phyloP scores from a whole-genome alignment of 2,329 filamentous ascomycete genomes.

The Alternaria sp. region DNA sequence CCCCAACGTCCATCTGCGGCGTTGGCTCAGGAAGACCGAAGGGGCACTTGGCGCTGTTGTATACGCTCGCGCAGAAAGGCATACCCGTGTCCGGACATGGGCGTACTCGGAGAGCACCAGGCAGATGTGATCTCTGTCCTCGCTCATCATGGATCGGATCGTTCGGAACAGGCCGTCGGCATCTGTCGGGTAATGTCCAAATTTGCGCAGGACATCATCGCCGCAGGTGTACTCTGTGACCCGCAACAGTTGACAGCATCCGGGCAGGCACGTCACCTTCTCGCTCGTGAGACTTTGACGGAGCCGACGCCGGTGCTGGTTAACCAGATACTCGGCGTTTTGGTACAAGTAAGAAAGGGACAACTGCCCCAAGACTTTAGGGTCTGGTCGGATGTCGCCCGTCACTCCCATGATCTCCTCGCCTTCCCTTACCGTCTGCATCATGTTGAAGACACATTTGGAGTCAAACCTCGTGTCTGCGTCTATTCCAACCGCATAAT shows the following conservation, averaged over 20 bases:
- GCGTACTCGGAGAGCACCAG: conserved; percentile 11
- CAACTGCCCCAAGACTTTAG: neutral
- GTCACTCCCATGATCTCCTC: conserved; percentile 9
- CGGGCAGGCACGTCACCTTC: conserved; percentile 14
- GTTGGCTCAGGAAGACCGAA: conserved; percentile 17
- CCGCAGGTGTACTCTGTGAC: conserved; percentile 9
- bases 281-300: conserved; percentile 15
- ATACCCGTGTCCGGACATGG: conserved; percentile 11
- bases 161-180: conserved; percentile 16
- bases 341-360: conserved; percentile 12
- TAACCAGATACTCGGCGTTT: conserved; percentile 16
- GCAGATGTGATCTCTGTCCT: conserved; percentile 17
- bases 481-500: conserved; percentile 15
- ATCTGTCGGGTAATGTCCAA: conserved; percentile 9
- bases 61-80: conserved; percentile 10
- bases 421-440: conserved; percentile 15
- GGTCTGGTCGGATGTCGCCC: conserved; percentile 11
- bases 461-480: conserved; percentile 14
- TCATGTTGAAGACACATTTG: conserved; percentile 7
- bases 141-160: conserved; percentile 14
- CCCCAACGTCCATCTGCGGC: conserved; percentile 16
- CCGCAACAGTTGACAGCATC: conserved; percentile 13
- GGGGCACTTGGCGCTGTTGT: neutral
- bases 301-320: conserved; percentile 13
- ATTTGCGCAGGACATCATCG: conserved; percentile 11